Percentiles rank a stretch among this genome's conserved stretches.
Evolutionary conservation across 2,329 filamentous ascomycete species (phyloP).

Genomic region (Cladorrhinum sp.): DNA sequence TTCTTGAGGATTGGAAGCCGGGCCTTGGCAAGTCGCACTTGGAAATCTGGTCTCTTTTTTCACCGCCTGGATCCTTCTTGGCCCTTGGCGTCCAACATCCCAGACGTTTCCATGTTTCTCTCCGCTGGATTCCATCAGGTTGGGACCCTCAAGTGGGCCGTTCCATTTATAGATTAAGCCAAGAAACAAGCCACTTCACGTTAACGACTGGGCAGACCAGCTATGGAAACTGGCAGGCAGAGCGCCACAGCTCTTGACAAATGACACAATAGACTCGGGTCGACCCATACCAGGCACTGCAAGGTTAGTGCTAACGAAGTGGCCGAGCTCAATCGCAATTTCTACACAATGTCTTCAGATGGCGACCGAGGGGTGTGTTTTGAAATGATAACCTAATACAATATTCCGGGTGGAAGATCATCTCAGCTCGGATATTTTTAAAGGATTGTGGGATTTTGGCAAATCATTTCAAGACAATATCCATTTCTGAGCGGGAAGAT

Average conservation of each 20-base stretch:
- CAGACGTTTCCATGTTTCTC: not conserved
- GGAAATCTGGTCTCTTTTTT: not conserved
- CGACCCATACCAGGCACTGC: no score
- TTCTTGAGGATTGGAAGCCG: not conserved
- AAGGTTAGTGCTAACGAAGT: no score
- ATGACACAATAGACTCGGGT: not conserved
- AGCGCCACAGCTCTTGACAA: not conserved
- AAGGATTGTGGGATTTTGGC: no score
- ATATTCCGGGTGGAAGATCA: no score
- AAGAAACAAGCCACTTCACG: not conserved
- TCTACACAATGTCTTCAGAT: no score
- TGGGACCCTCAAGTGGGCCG: not conserved
- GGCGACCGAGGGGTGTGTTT: no score
- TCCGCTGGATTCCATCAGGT: not conserved
- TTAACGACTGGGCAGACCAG: not conserved
- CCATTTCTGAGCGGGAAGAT: no score
- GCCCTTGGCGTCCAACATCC: not conserved
- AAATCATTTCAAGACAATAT: no score
- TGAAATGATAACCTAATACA: no score
- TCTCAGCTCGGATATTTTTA: no score
- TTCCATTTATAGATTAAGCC: conserved; percentile 3
- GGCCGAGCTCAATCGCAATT: no score
- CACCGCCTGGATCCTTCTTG: conserved; percentile 3
- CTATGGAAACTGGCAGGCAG: not conserved
- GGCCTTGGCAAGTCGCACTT: not conserved